Evolutionary conservation across 1,284 basidiomycete genomes (phyloP), one percentile per base, ranked within the genome.

Genomic region (Cryptococcus maquisensis): DNA sequence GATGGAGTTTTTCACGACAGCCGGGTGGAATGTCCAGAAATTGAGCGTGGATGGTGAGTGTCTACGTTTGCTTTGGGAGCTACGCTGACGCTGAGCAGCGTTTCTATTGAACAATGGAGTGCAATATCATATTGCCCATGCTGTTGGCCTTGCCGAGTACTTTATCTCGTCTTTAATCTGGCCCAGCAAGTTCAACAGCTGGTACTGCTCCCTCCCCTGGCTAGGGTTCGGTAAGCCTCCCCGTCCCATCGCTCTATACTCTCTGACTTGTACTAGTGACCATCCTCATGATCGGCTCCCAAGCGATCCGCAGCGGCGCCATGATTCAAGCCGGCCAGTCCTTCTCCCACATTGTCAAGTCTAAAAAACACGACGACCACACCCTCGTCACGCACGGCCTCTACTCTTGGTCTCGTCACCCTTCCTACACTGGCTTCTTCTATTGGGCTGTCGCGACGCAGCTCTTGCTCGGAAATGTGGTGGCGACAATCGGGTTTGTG

Each of bases 371-470:
- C 37, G 79, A 83, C 18, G 79, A 80, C 18, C 93, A 97, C 75
- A 76, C 74, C n/a, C 81, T 97, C 7, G 89, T 97, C 23, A 92
- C 87, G 1, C 80, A 84, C 57, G 93, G 93, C 16, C 81, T 97
- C 52, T 96, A 96, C 63, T 93, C 90, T 23, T 90, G 84, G 82
- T 88, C 86, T 55, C 85, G 96, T 4, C 96, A 99, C 73, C 96
- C 96, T 9, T 96, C 93, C 0, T 99, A 99, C 66, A 84, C 90
- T 0, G 96, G 95, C 3, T 99, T 98, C 80, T 96, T 89, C 76
- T 98, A 95, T 75, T 98, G 95, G 95, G 94, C 93, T 0, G 67
- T 98, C 32, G 91, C 91, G 1, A 97, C 94, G 0, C 94, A 98
- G 71, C 74, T 98, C n/a, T 82, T 93, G 3, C 80, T 98, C 24